These are phyloP conservation scores for Sporothrix dimorphospora DNA, from an alignment of 2,329 filamentous ascomycete genomes.

Conservation along the genomic window DNA sequence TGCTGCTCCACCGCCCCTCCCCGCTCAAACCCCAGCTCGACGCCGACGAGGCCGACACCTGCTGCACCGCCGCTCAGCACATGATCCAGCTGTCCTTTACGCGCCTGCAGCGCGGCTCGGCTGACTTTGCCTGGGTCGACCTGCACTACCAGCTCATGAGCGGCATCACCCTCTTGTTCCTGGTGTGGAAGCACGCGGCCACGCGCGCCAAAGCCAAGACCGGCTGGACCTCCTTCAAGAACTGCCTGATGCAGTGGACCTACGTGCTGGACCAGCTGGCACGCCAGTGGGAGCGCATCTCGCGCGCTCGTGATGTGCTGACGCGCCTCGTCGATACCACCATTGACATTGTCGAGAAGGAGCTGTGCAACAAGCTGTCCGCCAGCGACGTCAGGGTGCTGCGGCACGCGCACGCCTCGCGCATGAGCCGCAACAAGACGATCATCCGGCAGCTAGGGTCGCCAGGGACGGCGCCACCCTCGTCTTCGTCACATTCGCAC, in stretches of 20 bases:
- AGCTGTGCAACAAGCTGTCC: conserved; percentile 27
- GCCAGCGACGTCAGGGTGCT: not conserved
- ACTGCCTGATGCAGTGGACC: conserved; percentile 36
- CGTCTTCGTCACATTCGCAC: not conserved
- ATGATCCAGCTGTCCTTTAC: conserved; percentile 36
- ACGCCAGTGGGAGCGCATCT: conserved; percentile 32
- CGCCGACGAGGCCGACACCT: conserved; percentile 27
- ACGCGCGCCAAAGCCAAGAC: conserved; percentile 22
- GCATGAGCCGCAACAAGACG: conserved; percentile 17
- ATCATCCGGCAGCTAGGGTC: conserved; percentile 27
- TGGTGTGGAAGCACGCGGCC: conserved; percentile 31
- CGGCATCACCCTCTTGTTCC: conserved; percentile 36
- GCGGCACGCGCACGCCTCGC: not conserved
- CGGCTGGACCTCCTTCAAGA: conserved; percentile 36
- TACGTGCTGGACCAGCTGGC: conserved; percentile 33
- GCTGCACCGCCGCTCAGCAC: conserved; percentile 34
- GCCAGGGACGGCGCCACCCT: not conserved
- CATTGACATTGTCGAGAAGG: conserved; percentile 29
- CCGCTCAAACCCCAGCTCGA: conserved; percentile 28
- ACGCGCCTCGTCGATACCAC: conserved; percentile 28
- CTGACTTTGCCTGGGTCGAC: conserved; percentile 36
- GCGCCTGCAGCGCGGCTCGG: conserved; percentile 26
- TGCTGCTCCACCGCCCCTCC: conserved; percentile 35
- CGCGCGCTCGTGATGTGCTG: conserved; percentile 26
- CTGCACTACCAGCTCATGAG: conserved; percentile 37